Evolutionary conservation across 129 eudicot species (phyloP).

Genomic region (Chrysanthemum makinoi): DNA sequence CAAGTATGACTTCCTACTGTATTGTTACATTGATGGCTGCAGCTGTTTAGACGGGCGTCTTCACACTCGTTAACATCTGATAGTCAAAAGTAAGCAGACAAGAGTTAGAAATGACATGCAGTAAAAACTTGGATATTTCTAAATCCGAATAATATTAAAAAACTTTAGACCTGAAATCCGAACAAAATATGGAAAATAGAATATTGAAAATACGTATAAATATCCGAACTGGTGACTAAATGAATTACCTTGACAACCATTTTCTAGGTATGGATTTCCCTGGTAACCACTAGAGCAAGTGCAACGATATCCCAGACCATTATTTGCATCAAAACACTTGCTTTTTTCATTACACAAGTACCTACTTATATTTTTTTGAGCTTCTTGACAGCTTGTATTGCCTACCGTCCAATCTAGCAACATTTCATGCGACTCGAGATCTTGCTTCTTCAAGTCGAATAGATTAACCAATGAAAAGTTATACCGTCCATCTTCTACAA

Average conservation of each 20-base stretch:
- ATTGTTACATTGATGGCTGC: slow-evolving; percentile 3
- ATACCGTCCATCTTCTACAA: slow-evolving; percentile 9
- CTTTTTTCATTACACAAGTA: slow-evolving; percentile 5
- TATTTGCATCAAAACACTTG: slow-evolving; percentile 2
- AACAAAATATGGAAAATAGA: too few relatives aligned
- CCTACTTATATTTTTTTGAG: not conserved
- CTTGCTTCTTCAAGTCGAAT: slow-evolving; percentile 11
- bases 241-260: slow-evolving; percentile 28
- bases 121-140: not conserved
- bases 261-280: slow-evolving; percentile 21
- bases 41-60: slow-evolving; percentile 1
- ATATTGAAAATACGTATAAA: too few relatives aligned
- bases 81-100: not conserved
- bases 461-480: slow-evolving; percentile 4
- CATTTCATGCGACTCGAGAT: slow-evolving; percentile 21
- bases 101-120: not conserved
- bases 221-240: not conserved
- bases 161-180: too few relatives aligned
- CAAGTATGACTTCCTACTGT: slow-evolving; percentile 8
- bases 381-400: slow-evolving; percentile 8
- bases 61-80: slow-evolving; percentile 14
- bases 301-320: slow-evolving; percentile 8
- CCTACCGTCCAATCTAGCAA: slow-evolving; percentile 19
- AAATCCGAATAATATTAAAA: not conserved
- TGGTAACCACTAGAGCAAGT: slow-evolving; percentile 3